Conservation (phyloP, 176 grass and related monocot species). For the Saccharum spontaneum region DNA sequence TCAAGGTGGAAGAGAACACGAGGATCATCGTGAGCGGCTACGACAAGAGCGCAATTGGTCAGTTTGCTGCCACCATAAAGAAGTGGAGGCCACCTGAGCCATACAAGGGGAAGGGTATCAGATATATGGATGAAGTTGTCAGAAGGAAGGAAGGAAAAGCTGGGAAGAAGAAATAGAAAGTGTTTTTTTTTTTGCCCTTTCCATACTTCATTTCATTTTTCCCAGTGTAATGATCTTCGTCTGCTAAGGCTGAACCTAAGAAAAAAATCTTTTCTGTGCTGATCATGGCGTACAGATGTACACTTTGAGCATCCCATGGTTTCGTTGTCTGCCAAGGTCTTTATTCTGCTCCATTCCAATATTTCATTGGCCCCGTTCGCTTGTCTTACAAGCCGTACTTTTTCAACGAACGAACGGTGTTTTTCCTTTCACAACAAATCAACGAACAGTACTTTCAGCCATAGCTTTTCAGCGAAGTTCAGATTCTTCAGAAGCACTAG, state of each 20-base stretch:
- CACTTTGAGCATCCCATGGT: neutral
- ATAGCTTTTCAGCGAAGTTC: no score
- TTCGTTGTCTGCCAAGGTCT: neutral
- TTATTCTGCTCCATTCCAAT: neutral
- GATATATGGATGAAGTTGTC: slow-evolving; percentile 72
- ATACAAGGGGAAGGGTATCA: slow-evolving; percentile 96
- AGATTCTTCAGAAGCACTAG: no score
- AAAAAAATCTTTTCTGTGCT: neutral
- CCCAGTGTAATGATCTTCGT: slow-evolving; percentile 18
- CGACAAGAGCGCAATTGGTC: slow-evolving; percentile 74
- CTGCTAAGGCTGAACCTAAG: neutral
- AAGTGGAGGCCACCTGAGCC: slow-evolving; percentile 97
- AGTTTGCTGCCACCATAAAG: slow-evolving; percentile 85
- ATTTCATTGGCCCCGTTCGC: no score
- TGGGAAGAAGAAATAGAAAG: slow-evolving; percentile 92
- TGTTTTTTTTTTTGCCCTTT: neutral
- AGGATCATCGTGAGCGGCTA: slow-evolving; percentile 80
- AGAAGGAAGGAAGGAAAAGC: slow-evolving; percentile 97
- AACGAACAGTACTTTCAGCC: no score
- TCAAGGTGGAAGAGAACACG: slow-evolving; percentile 93
- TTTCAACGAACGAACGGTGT: no score
- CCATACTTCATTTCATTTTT: slow-evolving; percentile 25
- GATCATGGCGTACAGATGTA: neutral
- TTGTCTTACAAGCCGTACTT: no score
- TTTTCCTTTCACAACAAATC: no score